Conservation (phyloP, 208 protist genomes). For the Sergeia podlipaevii region DNA sequence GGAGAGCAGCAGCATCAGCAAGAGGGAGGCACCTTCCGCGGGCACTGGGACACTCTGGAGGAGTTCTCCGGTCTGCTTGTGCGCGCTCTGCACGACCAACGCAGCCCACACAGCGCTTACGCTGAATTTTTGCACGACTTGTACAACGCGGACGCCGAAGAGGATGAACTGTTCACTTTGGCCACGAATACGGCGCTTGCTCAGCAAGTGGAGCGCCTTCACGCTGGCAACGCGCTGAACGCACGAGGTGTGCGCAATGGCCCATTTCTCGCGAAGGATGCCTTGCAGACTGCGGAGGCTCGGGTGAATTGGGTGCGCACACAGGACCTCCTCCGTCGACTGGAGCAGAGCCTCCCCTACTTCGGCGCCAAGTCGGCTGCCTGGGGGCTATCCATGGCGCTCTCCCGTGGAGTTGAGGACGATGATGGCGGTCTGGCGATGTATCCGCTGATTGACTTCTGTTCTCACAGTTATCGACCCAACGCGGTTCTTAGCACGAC, state of each 20-base stretch:
- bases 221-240: conserved; percentile 71
- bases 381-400: conserved; percentile 81
- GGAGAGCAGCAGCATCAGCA: no score
- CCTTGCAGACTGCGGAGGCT: conserved; percentile 29
- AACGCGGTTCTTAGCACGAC: conserved; percentile 22
- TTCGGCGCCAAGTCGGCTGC: conserved; percentile 70
- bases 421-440: conserved; percentile 49
- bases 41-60: conserved; percentile 33
- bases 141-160: conserved; percentile 58
- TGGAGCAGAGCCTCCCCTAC: conserved; percentile 79
- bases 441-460: conserved; percentile 84
- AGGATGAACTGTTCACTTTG: conserved; percentile 5
- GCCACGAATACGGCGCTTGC: conserved; percentile 11
- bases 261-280: conserved; percentile 59
- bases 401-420: conserved; percentile 49
- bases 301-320: conserved; percentile 66
- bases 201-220: conserved; percentile 54
- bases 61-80: conserved; percentile 42
- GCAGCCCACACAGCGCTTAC: conserved; percentile 52
- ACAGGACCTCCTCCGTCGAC: conserved; percentile 39
- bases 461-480: conserved; percentile 56
- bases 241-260: conserved; percentile 61
- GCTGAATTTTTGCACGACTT: conserved; percentile 85
- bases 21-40: conserved; percentile 16
- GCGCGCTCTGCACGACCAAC: conserved; percentile 67